Conservation (phyloP, 1,284 basidiomycete genomes). For the Fistulina hepatica region DNA sequence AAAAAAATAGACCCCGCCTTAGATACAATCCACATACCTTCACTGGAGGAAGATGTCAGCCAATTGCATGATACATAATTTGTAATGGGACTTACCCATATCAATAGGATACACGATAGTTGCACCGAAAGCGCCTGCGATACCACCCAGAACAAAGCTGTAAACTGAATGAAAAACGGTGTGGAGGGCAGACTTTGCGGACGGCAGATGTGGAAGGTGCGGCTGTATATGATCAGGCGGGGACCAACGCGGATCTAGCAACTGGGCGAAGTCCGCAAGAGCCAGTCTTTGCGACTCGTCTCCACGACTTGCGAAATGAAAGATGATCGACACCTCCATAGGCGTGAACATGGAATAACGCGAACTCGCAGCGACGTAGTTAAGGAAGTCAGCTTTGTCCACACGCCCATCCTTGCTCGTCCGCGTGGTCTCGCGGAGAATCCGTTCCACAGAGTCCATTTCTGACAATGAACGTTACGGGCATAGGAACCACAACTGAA, state of each 20-base stretch:
- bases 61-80: neutral
- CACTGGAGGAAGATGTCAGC: constrained; percentile 3
- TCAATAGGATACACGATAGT: constrained; percentile 94
- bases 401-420: constrained; percentile 90
- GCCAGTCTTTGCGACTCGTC: constrained; percentile 57
- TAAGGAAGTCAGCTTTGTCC: constrained; percentile 72
- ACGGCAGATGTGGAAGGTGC: constrained; percentile 33
- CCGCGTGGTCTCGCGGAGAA: constrained; percentile 77
- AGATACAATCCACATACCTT: constrained; percentile 31
- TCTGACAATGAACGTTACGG: constrained; percentile 77
- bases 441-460: constrained; percentile 31
- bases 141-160: constrained; percentile 64
- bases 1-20: constrained; percentile 40
- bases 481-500: constrained; percentile 3
- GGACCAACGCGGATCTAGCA: constrained; percentile 80
- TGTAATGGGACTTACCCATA: constrained; percentile 50
- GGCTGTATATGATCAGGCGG: too few species aligned
- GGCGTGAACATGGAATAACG: constrained; percentile 90
- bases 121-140: constrained; percentile 88
- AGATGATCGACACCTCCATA: constrained; percentile 92
- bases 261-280: constrained; percentile 78
- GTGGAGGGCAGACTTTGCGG: constrained; percentile 34
- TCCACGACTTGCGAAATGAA: constrained; percentile 88
- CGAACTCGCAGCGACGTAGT: constrained; percentile 62
- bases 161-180: constrained; percentile 60